Base-by-base conservation (phyloP, 352 stramenopile species). In the Globisporangium yorkense region DNA sequence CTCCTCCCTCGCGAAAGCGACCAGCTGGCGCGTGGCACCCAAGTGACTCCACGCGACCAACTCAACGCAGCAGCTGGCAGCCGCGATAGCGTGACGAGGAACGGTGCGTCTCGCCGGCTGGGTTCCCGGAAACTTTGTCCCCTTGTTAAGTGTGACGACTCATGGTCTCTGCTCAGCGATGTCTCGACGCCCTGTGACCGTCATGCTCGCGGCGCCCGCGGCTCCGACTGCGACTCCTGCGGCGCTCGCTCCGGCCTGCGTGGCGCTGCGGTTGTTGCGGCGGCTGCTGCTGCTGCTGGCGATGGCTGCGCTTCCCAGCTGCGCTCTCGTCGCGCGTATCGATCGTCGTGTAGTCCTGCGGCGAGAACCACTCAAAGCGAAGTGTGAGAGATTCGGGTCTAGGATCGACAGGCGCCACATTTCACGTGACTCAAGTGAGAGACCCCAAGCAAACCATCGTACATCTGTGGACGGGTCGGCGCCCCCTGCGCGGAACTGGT, bases 261-360 rank as follows among this genome's bases (percentile, higher is more conserved):
- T 24, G 44, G 12, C 44, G 41, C n/a, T 21, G 18, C 7, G 3
- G 16, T 20, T 46, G 44, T 12, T 27, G 44, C 44, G 43, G 20
- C 12, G 31, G 31, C 31, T 8, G 31, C 31, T 35, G 31, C 31
- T 35, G 3, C 31, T 7, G 8, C 5, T 9, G 31, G 8, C 33
- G 33, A 9, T 27, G 43, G 15, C 27, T 57, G n/a, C 29, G 33
- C 0, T 33, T 43, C 3, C 7, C 37, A 15, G 40, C 12, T 41
- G 47, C 27, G 29, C 46, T 56, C 60, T 66, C 60, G 31, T 57
- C 66, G 24, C 75, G 72, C 6, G 80, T 74, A 56, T 92, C 80
- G 57, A 89, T 85, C 18, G 77, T 89, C 66, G 74, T 62, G 63
- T 92, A 89, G 53, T 92, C 75, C 80, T 92, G 47, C 18, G 5